Evolutionary conservation across 345 rosid species (phyloP).

Genomic region (Linum lewisii): DNA sequence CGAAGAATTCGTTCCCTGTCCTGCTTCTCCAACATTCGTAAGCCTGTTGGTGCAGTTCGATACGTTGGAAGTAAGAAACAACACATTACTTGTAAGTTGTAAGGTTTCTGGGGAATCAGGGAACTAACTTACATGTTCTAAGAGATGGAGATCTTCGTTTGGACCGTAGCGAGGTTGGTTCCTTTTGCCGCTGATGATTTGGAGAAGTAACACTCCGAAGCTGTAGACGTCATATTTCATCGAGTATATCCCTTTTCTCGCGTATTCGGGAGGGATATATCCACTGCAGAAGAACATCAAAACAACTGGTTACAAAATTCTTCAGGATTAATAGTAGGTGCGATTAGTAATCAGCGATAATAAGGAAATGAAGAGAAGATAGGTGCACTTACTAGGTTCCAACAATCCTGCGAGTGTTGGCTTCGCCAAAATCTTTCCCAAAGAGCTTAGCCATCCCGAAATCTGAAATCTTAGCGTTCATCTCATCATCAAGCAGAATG

Average conservation of each 20-base stretch:
- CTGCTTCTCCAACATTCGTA: conserved; percentile 18
- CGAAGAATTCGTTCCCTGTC: conserved; percentile 20
- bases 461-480: conserved; percentile 41
- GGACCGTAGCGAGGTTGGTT: conserved; percentile 22
- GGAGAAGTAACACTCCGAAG: conserved; percentile 43
- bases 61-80: background rate
- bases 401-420: conserved; percentile 28
- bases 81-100: too few species aligned
- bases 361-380: background rate
- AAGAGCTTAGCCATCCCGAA: conserved; percentile 37
- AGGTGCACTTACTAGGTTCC: conserved; percentile 34
- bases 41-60: conserved; percentile 15
- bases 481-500: conserved; percentile 24
- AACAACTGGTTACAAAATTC: too few species aligned
- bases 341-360: too few species aligned
- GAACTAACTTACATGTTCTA: conserved; percentile 36
- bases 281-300: conserved; percentile 24
- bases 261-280: conserved; percentile 46
- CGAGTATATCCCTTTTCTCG: conserved; percentile 31
- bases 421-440: conserved; percentile 27
- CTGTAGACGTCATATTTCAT: conserved; percentile 41
- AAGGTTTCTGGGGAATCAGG: too few species aligned
- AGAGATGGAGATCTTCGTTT: conserved; percentile 22
- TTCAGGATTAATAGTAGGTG: background rate
- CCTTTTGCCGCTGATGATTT: conserved; percentile 38